Evolutionary conservation across 331 rosid species (phyloP).

Genomic region (Cydonia oblonga): DNA sequence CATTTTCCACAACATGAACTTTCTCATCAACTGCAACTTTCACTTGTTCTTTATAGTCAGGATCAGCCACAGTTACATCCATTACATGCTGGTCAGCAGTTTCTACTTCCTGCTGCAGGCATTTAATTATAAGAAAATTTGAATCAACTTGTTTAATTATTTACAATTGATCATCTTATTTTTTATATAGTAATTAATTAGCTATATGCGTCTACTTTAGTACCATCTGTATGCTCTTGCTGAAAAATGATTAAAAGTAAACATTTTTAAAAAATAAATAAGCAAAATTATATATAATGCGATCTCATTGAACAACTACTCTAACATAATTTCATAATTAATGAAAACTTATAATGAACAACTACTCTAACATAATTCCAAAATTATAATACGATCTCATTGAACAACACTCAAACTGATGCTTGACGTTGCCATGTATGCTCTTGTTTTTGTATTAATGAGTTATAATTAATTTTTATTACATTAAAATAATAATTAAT

Average conservation of each 20-base stretch:
- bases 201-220: not conserved
- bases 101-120: not conserved
- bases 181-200: too few species aligned
- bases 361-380: not conserved
- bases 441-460: too few species aligned
- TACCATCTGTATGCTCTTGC: not conserved
- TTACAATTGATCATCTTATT: not conserved
- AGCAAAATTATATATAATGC: too few species aligned
- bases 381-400: too few species aligned
- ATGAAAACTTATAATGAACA: not conserved
- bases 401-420: not conserved
- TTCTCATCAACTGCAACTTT: too few species aligned
- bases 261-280: too few species aligned
- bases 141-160: not conserved
- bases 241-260: not conserved
- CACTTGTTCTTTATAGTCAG: too few species aligned
- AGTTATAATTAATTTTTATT: too few species aligned
- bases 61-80: too few species aligned
- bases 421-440: not conserved
- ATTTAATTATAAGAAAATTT: not conserved
- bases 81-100: too few species aligned
- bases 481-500: too few species aligned
- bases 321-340: not conserved
- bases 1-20: too few species aligned
- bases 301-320: not conserved